Conservation (phyloP, 768 basidiomycete species). For the Lactifluus volemus region DNA sequence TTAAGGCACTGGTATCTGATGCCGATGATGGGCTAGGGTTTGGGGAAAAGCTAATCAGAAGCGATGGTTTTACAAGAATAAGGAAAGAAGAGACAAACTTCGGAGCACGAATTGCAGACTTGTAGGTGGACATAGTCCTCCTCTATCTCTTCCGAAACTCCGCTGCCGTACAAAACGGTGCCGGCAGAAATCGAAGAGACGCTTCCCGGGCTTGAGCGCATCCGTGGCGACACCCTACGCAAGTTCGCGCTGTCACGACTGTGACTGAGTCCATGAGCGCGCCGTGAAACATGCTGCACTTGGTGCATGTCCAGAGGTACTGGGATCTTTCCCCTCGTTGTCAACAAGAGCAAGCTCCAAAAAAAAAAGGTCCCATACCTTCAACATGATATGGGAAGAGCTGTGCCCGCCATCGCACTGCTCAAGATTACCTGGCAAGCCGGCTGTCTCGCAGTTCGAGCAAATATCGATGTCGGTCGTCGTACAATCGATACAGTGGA, state of each 20-base stretch:
- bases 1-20: constrained; percentile 84
- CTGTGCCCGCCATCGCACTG: constrained; percentile 69
- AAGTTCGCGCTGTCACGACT: background rate
- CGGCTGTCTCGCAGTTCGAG: constrained; percentile 79
- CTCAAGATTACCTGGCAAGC: constrained; percentile 75
- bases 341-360: background rate
- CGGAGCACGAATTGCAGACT: constrained; percentile 14
- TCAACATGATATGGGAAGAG: constrained; percentile 89
- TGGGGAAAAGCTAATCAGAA: background rate
- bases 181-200: constrained; percentile 6
- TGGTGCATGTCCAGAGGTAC: constrained; percentile 68
- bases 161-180: constrained; percentile 5
- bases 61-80: background rate
- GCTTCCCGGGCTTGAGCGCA: constrained; percentile 18
- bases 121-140: constrained; percentile 11
- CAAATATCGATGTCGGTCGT: constrained; percentile 57
- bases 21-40: constrained; percentile 58
- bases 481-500: constrained; percentile 81
- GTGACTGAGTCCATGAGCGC: constrained; percentile 11
- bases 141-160: background rate
- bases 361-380: constrained; percentile 39
- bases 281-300: constrained; percentile 45
- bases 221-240: background rate
- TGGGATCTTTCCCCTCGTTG: constrained; percentile 55
- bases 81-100: background rate